Evolutionary conservation across 2,329 filamentous ascomycete genomes (phyloP), one percentile per base, ranked within the genome.

Genomic region (Xylariaceae sp.): DNA sequence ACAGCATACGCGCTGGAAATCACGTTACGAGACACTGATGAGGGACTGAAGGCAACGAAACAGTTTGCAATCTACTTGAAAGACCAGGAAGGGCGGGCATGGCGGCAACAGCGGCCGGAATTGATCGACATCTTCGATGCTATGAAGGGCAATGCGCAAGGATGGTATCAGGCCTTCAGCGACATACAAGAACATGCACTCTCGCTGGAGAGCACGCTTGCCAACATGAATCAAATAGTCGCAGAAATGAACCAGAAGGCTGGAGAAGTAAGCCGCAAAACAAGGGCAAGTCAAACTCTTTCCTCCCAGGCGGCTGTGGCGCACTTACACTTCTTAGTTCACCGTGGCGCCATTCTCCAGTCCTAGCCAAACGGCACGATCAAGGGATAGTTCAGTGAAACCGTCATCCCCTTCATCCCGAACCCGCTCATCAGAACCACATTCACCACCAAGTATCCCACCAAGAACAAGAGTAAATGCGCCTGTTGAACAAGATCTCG

Each of bases 91-190:
- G 74, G 83, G 35, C 76, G 80, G 5, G 75, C 77, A 56, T 82
- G 81, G 66, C 77, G 82, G 48, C 70, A 77, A 45, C 82, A 86
- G 42, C 80, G 88, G 18, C 75, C 78, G 2, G 77, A 82, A 42
- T 73, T 86, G 42, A 76, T 79, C 33, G 84, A 88, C 42, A 89
- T 96, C 17, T 94, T 88, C 59, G 81, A 85, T 38, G 90, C 91
- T 35, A 97, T 97, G 91, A 86, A 87, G 62, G 89, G 89, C 32
- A 97, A 97, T 60, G 86, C 90, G 9, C 87, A 95, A 56, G 90
- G 91, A 39, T 97, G 92, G 92, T 82, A 85, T 50, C 83, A 85
- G 49, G 90, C 90, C 6, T 85, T 96, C 62, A 78, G 83, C 47
- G 86, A 86, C 47, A 75, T 96, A 51, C 85, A 90, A 64, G 79